Conservation (phyloP, 768 basidiomycete species). For the Terana coerulea region DNA sequence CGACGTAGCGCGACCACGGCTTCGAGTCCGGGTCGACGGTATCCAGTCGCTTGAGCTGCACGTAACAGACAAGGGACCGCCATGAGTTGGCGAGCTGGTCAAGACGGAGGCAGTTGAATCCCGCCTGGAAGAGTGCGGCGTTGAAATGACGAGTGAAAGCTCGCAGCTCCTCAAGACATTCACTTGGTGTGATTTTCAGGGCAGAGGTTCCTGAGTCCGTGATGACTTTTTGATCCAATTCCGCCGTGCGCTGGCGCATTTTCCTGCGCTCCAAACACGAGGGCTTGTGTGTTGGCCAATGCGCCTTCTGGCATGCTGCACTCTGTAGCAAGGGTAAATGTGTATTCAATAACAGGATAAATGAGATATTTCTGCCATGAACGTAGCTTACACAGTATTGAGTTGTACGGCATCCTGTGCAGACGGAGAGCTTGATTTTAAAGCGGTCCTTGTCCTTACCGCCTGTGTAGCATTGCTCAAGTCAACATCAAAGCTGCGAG, state of each 20-base stretch:
- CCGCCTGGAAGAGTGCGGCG: conserved; percentile 16
- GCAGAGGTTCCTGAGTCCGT: background rate
- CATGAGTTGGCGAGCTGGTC: background rate
- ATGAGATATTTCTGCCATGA: no score
- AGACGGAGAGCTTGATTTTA: conserved; percentile 12
- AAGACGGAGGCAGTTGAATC: conserved; percentile 11
- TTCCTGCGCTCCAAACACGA: conserved; percentile 4
- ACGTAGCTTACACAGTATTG: conserved; percentile 14
- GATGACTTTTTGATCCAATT: conserved; percentile 3
- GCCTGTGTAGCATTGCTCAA: no score
- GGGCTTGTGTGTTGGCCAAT: conserved; percentile 14
- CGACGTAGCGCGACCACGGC: conserved; percentile 13
- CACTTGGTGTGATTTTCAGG: background rate
- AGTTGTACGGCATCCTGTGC: conserved; percentile 12
- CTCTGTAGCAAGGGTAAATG: conserved; percentile 1
- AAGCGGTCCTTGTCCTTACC: conserved; percentile 9
- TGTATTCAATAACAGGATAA: background rate
- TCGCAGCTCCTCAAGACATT: conserved; percentile 9
- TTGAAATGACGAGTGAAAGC: conserved; percentile 15
- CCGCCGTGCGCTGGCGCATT: background rate
- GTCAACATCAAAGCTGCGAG: no score
- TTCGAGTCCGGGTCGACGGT: background rate
- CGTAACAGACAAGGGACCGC: background rate
- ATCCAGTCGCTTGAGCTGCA: conserved; percentile 7
- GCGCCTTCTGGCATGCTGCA: conserved; percentile 9